Base-by-base conservation (phyloP, 176 grass and related monocot genomes). In the Neostapfia colusana region DNA sequence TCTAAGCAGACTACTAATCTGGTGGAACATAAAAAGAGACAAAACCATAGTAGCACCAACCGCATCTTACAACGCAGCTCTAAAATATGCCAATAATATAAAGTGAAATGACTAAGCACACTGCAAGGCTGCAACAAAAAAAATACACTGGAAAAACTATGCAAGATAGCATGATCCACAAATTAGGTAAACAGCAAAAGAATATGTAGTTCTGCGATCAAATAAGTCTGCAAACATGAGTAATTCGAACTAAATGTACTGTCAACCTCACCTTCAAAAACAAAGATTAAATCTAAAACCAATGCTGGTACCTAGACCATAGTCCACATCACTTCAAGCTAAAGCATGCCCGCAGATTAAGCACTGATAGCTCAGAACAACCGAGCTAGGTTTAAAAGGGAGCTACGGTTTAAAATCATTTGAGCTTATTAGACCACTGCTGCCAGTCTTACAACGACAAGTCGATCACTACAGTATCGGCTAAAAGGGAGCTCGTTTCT, bases 301-400 rank as follows among this genome's bases (percentile, higher is more conserved):
- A 57, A n/a, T 27, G 25, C 20, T 12, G 70, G 10, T 21, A 26
- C 25, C 7, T 45, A 41, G 40, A 73, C 25, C 14, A 18, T 14
- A 6, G 59, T 38, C 26, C 36, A 76, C 11, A 15, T 38, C 65
- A 76, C 23, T 69, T 7, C 35, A 81, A 81, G 20, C 14, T 65
- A 31, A 35, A 76, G 25, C 25, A 70, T 46, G 75, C 18, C 11
- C 51, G 43, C 13, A 18, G 4, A 54, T 27, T 1, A 74, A 67
- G 66, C 41, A 67, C 3, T 11, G 2, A 34, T 35, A 79, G 9
- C 67, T 41, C 21, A 78, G 48, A 74, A 55, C 10, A 65, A 16
- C 55, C 41, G 6, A 62, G 25, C n/a, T n/a, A n/a, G n/a, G n/a
- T n/a, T n/a, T n/a, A n/a, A n/a, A n/a, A n/a, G n/a, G n/a, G n/a